Base-by-base conservation (phyloP, 2,329 filamentous ascomycete species). In the Coniochaeta sp. region DNA sequence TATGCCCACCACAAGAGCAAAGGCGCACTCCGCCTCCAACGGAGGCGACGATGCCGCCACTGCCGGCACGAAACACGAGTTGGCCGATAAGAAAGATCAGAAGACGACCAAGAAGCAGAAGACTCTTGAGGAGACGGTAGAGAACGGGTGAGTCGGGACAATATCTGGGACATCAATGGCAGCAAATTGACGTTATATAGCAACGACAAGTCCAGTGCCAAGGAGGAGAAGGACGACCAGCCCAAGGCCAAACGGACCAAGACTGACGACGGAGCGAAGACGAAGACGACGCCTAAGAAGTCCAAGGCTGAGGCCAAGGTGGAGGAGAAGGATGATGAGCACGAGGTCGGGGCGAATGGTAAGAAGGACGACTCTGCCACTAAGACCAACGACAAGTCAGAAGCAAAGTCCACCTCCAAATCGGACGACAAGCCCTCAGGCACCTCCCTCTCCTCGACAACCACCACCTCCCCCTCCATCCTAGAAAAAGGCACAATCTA, bases 401-500 rank as follows among this genome's bases (percentile, higher is more conserved):
- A 61, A 14, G 59, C 52, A 26, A 55, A 33, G 45, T n/a, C n/a
- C n/a, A n/a, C n/a, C n/a, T n/a, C n/a, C n/a, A n/a, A n/a, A n/a
- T n/a, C n/a, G n/a, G 56, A 62, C 18, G 53, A 67, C 6, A 58
- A 70, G 20, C 61, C 67, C 6, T 57, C 63, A 12, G 62, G 61
- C n/a, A 69, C 68, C 30, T 53, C 12, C 27, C 12, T 7, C 6
- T 30, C 27, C 12, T 7, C 6, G 27, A 30, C 6, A 7, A 42
- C 38, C 38, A 42, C 27, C 1, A 63, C 73, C 1, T 71, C 75
- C 0, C 73, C 77, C 0, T 77, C 61, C 48, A 82, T 95, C 22
- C 75, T 95, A 2, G 91, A 96, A 63, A 95, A 94, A 62, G 91
- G 91, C 3, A 79, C 94, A 59, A 84, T 96, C 58, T 95, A 95